Percentiles rank a stretch among this genome's conserved stretches.
These are phyloP conservation scores for Colletotrichum gigasporum DNA, from an alignment of 2,329 filamentous ascomycete species.

Conservation along the genomic window DNA sequence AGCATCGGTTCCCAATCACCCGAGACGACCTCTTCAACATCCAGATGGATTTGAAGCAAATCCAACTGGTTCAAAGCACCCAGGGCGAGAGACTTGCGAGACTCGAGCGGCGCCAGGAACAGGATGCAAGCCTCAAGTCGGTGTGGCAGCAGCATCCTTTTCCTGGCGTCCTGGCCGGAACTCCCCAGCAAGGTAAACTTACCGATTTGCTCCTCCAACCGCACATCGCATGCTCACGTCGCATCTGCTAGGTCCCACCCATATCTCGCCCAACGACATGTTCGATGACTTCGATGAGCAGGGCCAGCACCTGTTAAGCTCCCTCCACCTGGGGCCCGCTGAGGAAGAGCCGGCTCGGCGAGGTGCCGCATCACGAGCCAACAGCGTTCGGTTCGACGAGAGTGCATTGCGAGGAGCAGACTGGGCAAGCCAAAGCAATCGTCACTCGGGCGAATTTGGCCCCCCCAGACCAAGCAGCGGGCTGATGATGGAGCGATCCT, in stretches of 20 bases:
- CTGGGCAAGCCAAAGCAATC: slow-evolving; percentile 80
- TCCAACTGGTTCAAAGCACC: slow-evolving; percentile 69
- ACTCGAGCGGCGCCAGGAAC: slow-evolving; percentile 73
- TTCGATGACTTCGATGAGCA: slow-evolving; percentile 94
- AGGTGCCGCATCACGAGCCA: slow-evolving; percentile 89
- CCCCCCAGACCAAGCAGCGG: slow-evolving; percentile 82
- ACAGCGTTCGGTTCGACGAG: slow-evolving; percentile 97
- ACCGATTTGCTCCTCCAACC: neutral
- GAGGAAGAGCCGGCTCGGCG: slow-evolving; percentile 88
- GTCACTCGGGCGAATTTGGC: slow-evolving; percentile 85
- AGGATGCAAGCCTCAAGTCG: slow-evolving; percentile 78
- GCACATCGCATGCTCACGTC: slow-evolving; percentile 33
- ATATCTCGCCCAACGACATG: slow-evolving; percentile 81
- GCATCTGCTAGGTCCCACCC: slow-evolving; percentile 72
- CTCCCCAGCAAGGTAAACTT: slow-evolving; percentile 83
- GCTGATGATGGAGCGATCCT: slow-evolving; percentile 88
- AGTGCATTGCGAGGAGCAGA: slow-evolving; percentile 89
- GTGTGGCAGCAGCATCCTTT: slow-evolving; percentile 95
- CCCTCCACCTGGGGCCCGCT: slow-evolving; percentile 80
- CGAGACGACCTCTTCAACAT: slow-evolving; percentile 74
- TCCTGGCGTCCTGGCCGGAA: slow-evolving; percentile 83
- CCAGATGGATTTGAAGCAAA: slow-evolving; percentile 76
- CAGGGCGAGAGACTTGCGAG: slow-evolving; percentile 70
- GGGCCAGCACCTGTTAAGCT: slow-evolving; percentile 80
- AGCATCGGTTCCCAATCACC: slow-evolving; percentile 67